These are phyloP conservation scores for Penicillium crystallinum DNA, from an alignment of 495 filamentous ascomycete genomes.

Conservation along the genomic window DNA sequence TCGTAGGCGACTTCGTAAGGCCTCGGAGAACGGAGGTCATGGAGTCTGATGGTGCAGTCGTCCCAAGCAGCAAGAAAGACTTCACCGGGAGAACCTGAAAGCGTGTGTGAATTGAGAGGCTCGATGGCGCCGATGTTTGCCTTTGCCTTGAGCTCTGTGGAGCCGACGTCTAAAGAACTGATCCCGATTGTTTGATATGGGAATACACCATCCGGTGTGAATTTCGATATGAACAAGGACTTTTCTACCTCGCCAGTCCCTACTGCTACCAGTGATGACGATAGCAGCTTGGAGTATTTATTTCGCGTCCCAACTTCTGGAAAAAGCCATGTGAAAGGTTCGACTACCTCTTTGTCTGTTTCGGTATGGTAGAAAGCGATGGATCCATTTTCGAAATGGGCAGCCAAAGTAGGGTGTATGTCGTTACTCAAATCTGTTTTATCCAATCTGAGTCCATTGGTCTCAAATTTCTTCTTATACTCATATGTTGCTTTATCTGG, in stretches of 20 bases:
- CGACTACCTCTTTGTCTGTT: constrained; percentile 22
- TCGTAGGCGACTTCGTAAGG: constrained; percentile 44
- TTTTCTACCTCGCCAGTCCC: constrained; percentile 42
- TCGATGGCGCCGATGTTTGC: constrained; percentile 47
- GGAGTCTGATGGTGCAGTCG: constrained; percentile 58
- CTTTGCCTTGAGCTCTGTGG: constrained; percentile 5
- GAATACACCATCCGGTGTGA: constrained; percentile 38
- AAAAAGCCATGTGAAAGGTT: constrained; percentile 35
- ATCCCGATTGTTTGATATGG: constrained; percentile 31
- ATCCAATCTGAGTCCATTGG: constrained; percentile 26
- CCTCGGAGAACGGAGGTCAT: constrained; percentile 56
- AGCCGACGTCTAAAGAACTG: constrained; percentile 15
- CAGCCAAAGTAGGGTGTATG: constrained; percentile 38
- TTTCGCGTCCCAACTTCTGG: constrained; percentile 28
- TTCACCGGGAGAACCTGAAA: constrained; percentile 34
- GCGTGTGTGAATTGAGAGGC: constrained; percentile 37
- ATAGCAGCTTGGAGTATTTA: constrained; percentile 50
- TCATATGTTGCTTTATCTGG: constrained; percentile 21
- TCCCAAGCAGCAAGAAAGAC: constrained; percentile 60
- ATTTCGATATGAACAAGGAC: constrained; percentile 46
- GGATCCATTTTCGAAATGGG: constrained; percentile 38
- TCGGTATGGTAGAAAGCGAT: constrained; percentile 45
- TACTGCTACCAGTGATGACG: constrained; percentile 43
- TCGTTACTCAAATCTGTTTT: constrained; percentile 29
- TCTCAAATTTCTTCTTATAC: constrained; percentile 30